Conservation (phyloP, 208 protist species). For the Leishmania major region DNA sequence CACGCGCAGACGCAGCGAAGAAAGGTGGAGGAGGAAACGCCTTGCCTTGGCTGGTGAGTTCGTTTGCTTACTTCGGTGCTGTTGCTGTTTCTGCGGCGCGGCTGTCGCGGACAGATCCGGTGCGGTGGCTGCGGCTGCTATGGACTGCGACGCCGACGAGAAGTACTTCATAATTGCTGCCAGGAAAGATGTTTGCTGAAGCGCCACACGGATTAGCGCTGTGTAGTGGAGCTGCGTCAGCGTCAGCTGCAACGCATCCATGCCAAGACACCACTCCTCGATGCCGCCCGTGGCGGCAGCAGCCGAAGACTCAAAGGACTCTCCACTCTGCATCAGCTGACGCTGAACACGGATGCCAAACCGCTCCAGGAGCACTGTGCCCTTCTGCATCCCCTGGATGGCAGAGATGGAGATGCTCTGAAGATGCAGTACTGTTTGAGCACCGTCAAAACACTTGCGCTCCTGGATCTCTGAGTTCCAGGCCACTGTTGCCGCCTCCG, state of each 20-base stretch:
- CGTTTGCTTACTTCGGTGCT: background rate
- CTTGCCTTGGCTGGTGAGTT: background rate
- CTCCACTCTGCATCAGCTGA: background rate
- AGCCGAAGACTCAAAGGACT: background rate
- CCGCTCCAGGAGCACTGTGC: constrained; percentile 18
- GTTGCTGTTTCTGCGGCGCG: background rate
- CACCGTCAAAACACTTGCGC: background rate
- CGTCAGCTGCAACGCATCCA: constrained; percentile 32
- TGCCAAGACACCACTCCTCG: constrained; percentile 27
- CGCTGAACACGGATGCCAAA: constrained; percentile 14
- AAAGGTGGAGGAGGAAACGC: constrained; percentile 10
- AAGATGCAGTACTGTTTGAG: constrained; percentile 23
- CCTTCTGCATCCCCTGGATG: constrained; percentile 8
- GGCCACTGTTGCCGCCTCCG: constrained; percentile 5
- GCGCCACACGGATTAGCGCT: constrained; percentile 20
- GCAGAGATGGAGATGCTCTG: constrained; percentile 20
- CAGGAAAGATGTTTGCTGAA: constrained; percentile 30
- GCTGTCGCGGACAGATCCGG: background rate
- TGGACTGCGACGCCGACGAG: constrained; percentile 18
- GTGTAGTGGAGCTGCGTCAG: constrained; percentile 31
- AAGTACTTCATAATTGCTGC: constrained; percentile 7
- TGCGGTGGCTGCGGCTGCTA: background rate
- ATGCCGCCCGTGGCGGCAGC: background rate
- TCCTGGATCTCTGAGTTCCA: constrained; percentile 20
- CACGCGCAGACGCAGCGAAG: constrained; percentile 20